A percentile compares a stretch with the other conserved stretches of the same genome.
Conservation (phyloP, 768 basidiomycete genomes). For the Leccinum subtestaceum region DNA sequence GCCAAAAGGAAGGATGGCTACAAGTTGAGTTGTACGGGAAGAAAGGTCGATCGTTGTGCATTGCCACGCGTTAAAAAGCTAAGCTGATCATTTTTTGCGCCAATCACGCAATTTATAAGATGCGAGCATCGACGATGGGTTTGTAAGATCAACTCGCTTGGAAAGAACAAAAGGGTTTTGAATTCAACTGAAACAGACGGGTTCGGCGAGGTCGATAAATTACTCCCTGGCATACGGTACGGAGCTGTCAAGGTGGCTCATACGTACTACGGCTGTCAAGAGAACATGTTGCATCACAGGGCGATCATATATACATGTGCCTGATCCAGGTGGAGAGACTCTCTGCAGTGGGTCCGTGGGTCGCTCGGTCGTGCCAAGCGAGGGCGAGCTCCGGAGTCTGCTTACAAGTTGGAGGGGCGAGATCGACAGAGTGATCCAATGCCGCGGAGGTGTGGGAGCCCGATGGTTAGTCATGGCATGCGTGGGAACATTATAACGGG, state of each 20-base stretch:
- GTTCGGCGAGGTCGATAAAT: background rate
- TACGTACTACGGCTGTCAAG: background rate
- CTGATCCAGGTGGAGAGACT: background rate
- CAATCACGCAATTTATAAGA: background rate
- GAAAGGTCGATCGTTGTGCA: background rate
- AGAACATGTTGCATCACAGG: background rate
- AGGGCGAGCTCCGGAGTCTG: background rate
- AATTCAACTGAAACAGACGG: background rate
- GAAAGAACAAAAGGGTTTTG: background rate
- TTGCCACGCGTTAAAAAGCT: background rate
- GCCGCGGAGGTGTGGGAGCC: slow-evolving; percentile 10
- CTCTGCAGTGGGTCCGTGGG: background rate
- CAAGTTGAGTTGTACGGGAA: background rate
- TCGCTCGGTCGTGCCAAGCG: background rate
- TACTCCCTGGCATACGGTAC: background rate
- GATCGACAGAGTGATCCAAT: slow-evolving; percentile 1
- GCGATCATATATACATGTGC: background rate
- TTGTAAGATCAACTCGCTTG: background rate
- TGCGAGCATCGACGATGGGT: no score
- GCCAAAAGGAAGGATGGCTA: background rate
- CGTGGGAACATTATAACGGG: background rate
- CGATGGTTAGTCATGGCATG: background rate
- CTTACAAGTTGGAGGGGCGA: no score
- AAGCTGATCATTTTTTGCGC: background rate
- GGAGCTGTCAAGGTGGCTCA: background rate